Base-by-base conservation (phyloP, 139 green algal genomes). In the Edaphochlamys debaryana region DNA sequence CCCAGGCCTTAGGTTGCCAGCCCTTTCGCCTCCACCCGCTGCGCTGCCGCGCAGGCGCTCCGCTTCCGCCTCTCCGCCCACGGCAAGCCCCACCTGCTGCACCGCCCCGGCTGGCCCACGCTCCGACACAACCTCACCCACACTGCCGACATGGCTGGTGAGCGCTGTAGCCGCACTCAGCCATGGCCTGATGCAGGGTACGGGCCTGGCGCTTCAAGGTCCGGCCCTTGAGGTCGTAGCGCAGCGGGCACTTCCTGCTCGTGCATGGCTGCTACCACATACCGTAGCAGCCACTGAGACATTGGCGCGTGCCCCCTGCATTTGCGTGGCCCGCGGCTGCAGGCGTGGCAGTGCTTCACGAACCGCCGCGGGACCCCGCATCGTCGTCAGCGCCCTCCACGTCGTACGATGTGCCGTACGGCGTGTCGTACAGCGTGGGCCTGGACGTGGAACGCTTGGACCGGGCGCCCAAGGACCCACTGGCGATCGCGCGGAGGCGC, bases 361-460 rank as follows among this genome's bases (percentile, higher is more conserved):
- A 67, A 20, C 60, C 67, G 4, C 15, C 25, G 11, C 8, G 23
- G 2, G 22, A 32, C 23, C 9, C 67, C 5, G 1, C 3, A 37
- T 17, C 38, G 25, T 5, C 27, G 2, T 9, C 66, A 17, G 34
- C 13, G 19, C 22, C 66, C 3, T 4, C 37, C n/a, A n/a, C n/a
- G 66, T 15, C 9, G 62, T 38, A n/a, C 62, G 11, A 68, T 4
- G 62, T 45, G 66, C 19, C 29, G 66, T 70, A 30, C 19, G 45
- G 45, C 37, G 19, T 64, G 41, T 73, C n/a, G 63, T 74, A 64
- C 40, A 30, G 66, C 52, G 78, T 84, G 32, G 93, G 93, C 0
- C 69, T 96, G 63, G 93, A 96, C 79, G 88, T 93, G 19, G 93
- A 96, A 69, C 69, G 77, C 11, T 19, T 80, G 76, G 69, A 69